Evolutionary conservation across 306 rosid genomes (phyloP).

Genomic region (Inga leiocalycina): DNA sequence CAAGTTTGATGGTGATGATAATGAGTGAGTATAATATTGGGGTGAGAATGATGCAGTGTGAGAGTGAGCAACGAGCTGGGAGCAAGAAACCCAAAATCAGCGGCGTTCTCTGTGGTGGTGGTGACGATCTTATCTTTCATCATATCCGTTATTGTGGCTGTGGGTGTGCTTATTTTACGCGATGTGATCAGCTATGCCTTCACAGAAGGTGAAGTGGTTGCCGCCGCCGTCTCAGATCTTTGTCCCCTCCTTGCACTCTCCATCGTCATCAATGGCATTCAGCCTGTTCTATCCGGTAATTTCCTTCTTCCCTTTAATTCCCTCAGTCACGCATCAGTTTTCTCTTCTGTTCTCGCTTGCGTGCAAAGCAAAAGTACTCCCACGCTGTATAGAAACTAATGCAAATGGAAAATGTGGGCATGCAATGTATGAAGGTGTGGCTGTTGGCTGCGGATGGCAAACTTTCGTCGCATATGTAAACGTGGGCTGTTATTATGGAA

Average conservation of each 20-base stretch:
- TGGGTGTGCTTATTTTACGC: conserved; percentile 45
- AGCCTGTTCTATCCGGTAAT: conserved; percentile 76
- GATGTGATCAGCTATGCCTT: conserved; percentile 71
- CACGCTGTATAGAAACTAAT: not conserved
- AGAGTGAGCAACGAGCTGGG: conserved; percentile 90
- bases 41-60: conserved; percentile 50
- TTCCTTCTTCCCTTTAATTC: not conserved
- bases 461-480: conserved; percentile 77
- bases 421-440: conserved; percentile 59
- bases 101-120: conserved; percentile 64
- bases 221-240: conserved; percentile 87
- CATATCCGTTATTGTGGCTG: conserved; percentile 52
- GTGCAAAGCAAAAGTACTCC: not conserved
- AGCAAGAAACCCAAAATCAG: conserved; percentile 71
- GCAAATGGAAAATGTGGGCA: not conserved
- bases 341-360: no score
- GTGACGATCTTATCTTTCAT: conserved; percentile 59
- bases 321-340: not conserved
- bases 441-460: conserved; percentile 98
- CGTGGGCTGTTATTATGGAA: conserved; percentile 63
- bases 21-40: not conserved
- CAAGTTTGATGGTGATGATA: no score
- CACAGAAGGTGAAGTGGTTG: conserved; percentile 70
- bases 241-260: conserved; percentile 68
- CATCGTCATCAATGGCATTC: conserved; percentile 75